These are phyloP conservation scores for Aspergillus incahuasiensis DNA, from an alignment of 495 filamentous ascomycete genomes.

Conservation along the genomic window DNA sequence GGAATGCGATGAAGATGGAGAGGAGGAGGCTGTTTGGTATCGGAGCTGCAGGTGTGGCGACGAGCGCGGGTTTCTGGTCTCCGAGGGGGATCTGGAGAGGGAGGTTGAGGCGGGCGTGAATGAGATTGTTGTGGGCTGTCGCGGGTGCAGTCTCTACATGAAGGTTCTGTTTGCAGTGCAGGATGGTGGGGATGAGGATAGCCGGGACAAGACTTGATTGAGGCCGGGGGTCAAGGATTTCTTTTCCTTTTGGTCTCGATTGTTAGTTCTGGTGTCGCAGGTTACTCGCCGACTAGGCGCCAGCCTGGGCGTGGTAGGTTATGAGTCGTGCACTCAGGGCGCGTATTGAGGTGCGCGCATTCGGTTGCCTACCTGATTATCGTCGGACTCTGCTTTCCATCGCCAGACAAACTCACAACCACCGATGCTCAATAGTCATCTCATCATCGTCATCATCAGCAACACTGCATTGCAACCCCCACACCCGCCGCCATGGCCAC, in stretches of 20 bases:
- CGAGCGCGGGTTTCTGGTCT: constrained; percentile 62
- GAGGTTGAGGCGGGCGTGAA: constrained; percentile 55
- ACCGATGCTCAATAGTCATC: too few relatives aligned
- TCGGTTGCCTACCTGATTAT: too few relatives aligned
- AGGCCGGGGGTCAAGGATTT: not conserved
- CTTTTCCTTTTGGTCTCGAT: not conserved
- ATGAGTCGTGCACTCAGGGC: too few relatives aligned
- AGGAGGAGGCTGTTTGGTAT: constrained; percentile 48
- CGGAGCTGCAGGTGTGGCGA: constrained; percentile 78
- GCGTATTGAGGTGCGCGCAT: too few relatives aligned
- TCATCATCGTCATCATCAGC: too few relatives aligned
- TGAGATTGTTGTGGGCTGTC: constrained; percentile 72
- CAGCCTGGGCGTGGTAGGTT: too few relatives aligned
- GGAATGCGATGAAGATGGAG: constrained; percentile 43
- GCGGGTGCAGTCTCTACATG: constrained; percentile 78
- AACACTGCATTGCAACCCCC: too few relatives aligned
- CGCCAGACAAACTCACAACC: too few relatives aligned
- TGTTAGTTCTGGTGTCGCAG: not conserved
- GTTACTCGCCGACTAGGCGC: too few relatives aligned
- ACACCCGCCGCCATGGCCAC: too few relatives aligned
- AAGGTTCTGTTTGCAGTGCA: constrained; percentile 67
- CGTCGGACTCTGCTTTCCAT: too few relatives aligned
- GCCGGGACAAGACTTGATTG: constrained; percentile 4
- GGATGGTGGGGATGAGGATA: constrained; percentile 21
- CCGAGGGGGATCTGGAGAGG: constrained; percentile 66